Base-by-base conservation (phyloP, 805 yeast genomes). In the Millerozyma acaciae region DNA sequence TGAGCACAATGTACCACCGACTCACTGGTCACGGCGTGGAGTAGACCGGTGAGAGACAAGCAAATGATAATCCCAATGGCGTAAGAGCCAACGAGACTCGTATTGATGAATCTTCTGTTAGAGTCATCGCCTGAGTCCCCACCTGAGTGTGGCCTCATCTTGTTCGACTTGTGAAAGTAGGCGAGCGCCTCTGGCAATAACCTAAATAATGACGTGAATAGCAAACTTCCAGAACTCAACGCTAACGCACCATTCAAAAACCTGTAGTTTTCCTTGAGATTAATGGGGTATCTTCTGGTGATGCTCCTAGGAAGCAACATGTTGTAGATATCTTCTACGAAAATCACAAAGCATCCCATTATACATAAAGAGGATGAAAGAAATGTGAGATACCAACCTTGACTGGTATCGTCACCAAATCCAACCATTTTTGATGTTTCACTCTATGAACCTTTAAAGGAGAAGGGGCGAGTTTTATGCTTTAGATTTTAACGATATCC, bases 1-100 rank as follows among this genome's bases (percentile, higher is more conserved):
- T 88, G 96, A 10, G 77, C 82, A 57, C 96, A 88, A 51, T 88
- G 96, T 0, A 89, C 84, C 21, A 89, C 74, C 20, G 89, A 79
- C 52, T 85, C 85, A 32, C 90, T 76, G 0, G 97, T 85, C 33
- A 79, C 56, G 21, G 76, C 55, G 55, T 89, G 96, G 4, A 93
- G 76, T 1, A 81, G 22, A 17, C 65, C 53, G 54, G 88, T 89
- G 35, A 90, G 60, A 2, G 57, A 39, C 1, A 76, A 54, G 50
- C 95, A 85, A 2, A 76, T 41, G 1, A 62, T 28, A 2, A 83
- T 73, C 2, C 98, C 97, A 1, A 60, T 47, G 3, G 76, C 64
- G 43, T 73, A 71, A 7, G 74, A 64, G 0, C 66, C 58, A 26
- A 75, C 62, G 32, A 76, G 52, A 9, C 61, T 54, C 16, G 64